Base-by-base conservation (phyloP, 208 protist genomes). In the Tritrichomonas musculus region DNA sequence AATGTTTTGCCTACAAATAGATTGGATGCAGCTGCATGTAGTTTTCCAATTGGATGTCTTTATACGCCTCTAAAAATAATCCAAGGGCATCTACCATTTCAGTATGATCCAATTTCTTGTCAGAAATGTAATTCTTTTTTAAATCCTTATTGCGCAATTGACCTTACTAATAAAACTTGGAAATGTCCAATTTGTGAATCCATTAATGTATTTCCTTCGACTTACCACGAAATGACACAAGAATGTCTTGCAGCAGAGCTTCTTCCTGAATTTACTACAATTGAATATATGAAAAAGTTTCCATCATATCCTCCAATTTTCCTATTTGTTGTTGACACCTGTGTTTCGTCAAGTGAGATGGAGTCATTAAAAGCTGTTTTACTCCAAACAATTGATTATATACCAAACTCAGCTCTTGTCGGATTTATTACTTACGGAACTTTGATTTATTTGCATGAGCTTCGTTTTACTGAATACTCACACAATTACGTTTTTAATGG, bases 311-410 rank as follows among this genome's bases (percentile, higher is more conserved):
- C 94, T 92, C 94, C 80, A 27, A 93, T 97, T 82, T 97, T 97
- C 92, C 92, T 98, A 25, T 98, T 99, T 93, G 98, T 99, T 36
- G 95, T 99, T 22, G 99, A 99, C 95, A 98, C 97, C 39, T 99
- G 98, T 94, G 94, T 99, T 41, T 97, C 94, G 96, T 82, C 93
- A 55, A 30, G 14, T 0, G 82, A 95, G 57, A 64, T 94, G 8
- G 33, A 57, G 25, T 64, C 73, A 41, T 95, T 99, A 75, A 98
- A 97, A 80, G 97, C 98, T 84, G 97, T 97, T 92, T 95, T 99
- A 25, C 55, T 94, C 25, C 94, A 97, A 94, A 96, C 97, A 20
- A 93, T 99, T 50, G 96, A 96, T 47, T 95, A 98, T 64, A 95
- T 99, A n/a, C 98, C 99, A 20, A 94, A 96, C 50, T 96, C 98